Base-by-base conservation (phyloP, 2,329 filamentous ascomycete genomes). In the Clonostachys sp. region DNA sequence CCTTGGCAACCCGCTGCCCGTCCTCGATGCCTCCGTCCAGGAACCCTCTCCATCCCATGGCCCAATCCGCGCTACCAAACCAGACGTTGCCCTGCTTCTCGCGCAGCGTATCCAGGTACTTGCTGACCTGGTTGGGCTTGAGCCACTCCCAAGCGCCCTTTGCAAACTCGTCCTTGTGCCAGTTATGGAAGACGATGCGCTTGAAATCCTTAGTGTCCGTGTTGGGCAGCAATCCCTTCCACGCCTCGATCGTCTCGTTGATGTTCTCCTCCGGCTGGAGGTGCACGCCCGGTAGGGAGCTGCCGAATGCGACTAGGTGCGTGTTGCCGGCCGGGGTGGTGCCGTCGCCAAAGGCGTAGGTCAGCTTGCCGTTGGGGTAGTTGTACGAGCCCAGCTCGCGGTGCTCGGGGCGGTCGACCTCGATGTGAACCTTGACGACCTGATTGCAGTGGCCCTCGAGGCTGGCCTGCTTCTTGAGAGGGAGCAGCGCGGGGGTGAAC, bases 21-120 rank as follows among this genome's bases (percentile, higher is more conserved):
- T 72, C 69, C 45, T 75, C 70, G 40, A 76, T 74, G 0, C 73
- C 73, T 1, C 73, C 73, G 50, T 77, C 74, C 12, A 75, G 74
- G 38, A 75, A 75, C 18, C 72, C 69, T 1, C 73, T 60, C 73
- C 74, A 76, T 0, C 72, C 72, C 8, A 71, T 52, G 3, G 72
- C 73, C 72, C 73, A 76, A 42, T 77, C 73, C 0, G 71, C 69
- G 45, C 64, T 72, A 0, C 71, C 71, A 60, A 77, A 77, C 5
- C 72, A 51, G 5, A 75, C 54, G 35, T 72, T 71, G 0, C 69
- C 71, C 38, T 74, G 70, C 2, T 1, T 57, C 59, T 36, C 70
- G 55, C 53, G 76, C 61, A n/a, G 64, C 65, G 0, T 9, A 30
- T 65, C 59, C 0, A 74, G 56, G 46, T 73, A 65, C 2, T 57